Base-by-base conservation (phyloP, 164 flowering plant genomes). In the Amborella trichopoda region DNA sequence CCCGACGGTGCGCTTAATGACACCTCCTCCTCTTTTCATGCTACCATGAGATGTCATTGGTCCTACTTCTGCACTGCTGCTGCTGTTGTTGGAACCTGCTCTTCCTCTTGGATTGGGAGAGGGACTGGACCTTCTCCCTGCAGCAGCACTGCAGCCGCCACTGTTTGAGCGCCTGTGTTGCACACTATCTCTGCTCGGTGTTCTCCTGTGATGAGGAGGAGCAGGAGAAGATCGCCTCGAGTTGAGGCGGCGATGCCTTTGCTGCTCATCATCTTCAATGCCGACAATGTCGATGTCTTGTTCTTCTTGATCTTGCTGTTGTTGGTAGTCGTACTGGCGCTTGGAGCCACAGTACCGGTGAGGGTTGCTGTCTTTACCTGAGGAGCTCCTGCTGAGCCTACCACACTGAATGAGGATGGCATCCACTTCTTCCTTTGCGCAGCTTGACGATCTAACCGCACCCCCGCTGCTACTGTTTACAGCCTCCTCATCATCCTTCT, bases 361-460 rank as follows among this genome's bases (percentile, higher is more conserved):
- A 20, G 54, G 17, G 6, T 43, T 33, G 20, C 25, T 21, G 32
- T 51, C 3, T 43, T 73, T 79, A 1, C 78, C 83, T 18, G 95
- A 80, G 2, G 96, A 87, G 70, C 86, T 82, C 11, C 93, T 60
- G 70, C 96, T 88, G 3, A 93, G 81, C 62, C 95, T 49, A 6
- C 99, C 99, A 23, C 96, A 93, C 57, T 88, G 96, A 0, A 91
- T 80, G 34, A 91, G 59, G 52, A 91, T 91, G 1, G 96, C 87
- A 49, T 91, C 98, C 20, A 91, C 76, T 53, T 90, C 95, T 36
- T 86, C 98, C 49, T 83, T 83, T 0, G 83, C 81, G 63, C 95
- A 89, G 68, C 89, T 89, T 2, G 95, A 85, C 0, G 87, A 76
- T 68, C 93, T 75, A 48, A 77, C 73, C 1, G 62, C 24, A 3